A percentile compares a stretch with the other conserved stretches of the same genome.
Conservation (phyloP, 768 basidiomycete genomes). For the Termitomyces sp. region DNA sequence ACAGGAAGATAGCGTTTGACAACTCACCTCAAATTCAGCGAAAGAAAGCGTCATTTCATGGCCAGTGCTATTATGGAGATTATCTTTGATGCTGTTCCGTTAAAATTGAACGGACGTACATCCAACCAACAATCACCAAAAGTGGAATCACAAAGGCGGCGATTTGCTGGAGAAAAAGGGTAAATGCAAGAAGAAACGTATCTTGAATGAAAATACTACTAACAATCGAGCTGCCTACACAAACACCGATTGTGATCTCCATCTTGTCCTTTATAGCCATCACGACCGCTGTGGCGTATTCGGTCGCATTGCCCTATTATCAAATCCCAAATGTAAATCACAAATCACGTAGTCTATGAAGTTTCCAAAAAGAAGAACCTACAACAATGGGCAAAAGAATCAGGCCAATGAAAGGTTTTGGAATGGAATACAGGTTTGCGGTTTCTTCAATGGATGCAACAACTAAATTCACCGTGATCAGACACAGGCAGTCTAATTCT, state of each 20-base stretch:
- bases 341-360: too few species aligned
- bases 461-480: slow-evolving; percentile 42
- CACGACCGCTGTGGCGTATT: slow-evolving; percentile 84
- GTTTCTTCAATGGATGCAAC: slow-evolving; percentile 93
- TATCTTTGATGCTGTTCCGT: slow-evolving; percentile 2
- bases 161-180: slow-evolving; percentile 78
- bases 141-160: slow-evolving; percentile 84
- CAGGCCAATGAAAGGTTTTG: slow-evolving; percentile 82
- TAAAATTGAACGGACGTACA: slow-evolving; percentile 39
- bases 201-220: slow-evolving; percentile 24
- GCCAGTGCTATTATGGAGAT: slow-evolving; percentile 39
- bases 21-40: slow-evolving; percentile 72
- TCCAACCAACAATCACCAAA: slow-evolving; percentile 88
- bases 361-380: slow-evolving; percentile 30
- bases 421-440: slow-evolving; percentile 74
- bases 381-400: slow-evolving; percentile 88
- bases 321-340: too few species aligned
- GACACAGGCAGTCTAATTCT: too few species aligned
- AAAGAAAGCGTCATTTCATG: slow-evolving; percentile 82
- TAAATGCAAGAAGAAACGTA: not conserved
- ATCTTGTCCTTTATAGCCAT: slow-evolving; percentile 77
- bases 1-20: not conserved
- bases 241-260: slow-evolving; percentile 72
- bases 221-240: slow-evolving; percentile 80
- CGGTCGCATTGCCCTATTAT: slow-evolving; percentile 73